Base-by-base conservation (phyloP, 2,329 filamentous ascomycete species). In the Epichloe bromicola region DNA sequence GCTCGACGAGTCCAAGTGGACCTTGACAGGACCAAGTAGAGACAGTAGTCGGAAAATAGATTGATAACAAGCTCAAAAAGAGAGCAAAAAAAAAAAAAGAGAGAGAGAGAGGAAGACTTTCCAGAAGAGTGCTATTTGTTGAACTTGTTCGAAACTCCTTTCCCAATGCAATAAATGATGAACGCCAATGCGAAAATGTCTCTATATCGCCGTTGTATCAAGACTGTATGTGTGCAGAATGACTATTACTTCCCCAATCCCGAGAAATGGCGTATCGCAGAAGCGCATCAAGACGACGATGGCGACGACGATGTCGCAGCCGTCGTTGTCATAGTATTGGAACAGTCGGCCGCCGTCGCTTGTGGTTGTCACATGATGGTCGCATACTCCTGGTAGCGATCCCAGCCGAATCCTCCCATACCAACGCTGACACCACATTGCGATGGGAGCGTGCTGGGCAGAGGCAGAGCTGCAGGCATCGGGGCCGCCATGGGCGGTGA, bases 361-460 rank as follows among this genome's bases (percentile, higher is more conserved):
- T 69, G 63, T 80, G 75, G 70, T 80, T 79, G 75, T 86, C 86
- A 96, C 75, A 95, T 95, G 58, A 85, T 89, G 56, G 87, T 83
- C 59, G 87, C 78, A 67, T 90, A 94, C 67, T 91, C 87, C 63
- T 86, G 85, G 66, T 86, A 88, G 60, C 85, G 78, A 67, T 87
- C 88, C 87, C 88, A 95, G 60, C 86, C 87, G 66, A 94, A 94
- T 57, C 82, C 61, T 23, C 60, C 61, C 72, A 86, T 89, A 54
- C 82, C 84, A 54, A 83, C 74, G 63, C 83, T 84, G 53, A 89
- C 80, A 60, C 88, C 88, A 69, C 91, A 97, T 65, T 88, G 88
- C 19, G 58, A 82, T 60, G 86, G 79, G 55, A 95, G 74, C 79
- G 90, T 86, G 71, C 88, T 95, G 42, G 90, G 89, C 50, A 96